Percentiles rank a stretch among this genome's conserved stretches.
Conservation (phyloP, 1,284 basidiomycete genomes). For the Trametes versicolor region DNA sequence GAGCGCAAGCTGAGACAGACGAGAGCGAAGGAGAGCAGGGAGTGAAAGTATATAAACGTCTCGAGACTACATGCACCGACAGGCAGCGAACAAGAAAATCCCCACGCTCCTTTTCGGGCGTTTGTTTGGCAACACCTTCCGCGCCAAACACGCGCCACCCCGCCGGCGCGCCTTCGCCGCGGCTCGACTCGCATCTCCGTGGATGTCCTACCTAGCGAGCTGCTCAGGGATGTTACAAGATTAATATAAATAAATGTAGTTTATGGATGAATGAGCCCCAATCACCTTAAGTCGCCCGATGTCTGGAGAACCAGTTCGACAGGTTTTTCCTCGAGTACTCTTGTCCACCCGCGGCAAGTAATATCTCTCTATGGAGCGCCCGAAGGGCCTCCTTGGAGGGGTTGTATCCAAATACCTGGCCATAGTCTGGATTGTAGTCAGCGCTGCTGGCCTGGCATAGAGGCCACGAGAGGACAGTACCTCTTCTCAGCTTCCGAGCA, state of each 20-base stretch:
- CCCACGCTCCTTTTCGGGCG: constrained; percentile 11
- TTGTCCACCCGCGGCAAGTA: background rate
- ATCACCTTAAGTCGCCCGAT: background rate
- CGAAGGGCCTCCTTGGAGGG: background rate
- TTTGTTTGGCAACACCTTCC: constrained; percentile 31
- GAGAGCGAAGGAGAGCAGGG: background rate
- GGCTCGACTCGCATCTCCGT: background rate
- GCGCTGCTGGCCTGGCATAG: background rate
- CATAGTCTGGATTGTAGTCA: background rate
- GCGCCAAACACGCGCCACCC: constrained; percentile 26
- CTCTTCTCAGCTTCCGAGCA: background rate
- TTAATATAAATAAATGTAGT: background rate
- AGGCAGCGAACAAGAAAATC: constrained; percentile 18
- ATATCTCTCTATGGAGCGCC: background rate
- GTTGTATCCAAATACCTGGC: background rate
- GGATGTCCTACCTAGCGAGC: background rate
- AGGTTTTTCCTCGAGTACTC: background rate
- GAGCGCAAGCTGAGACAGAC: background rate
- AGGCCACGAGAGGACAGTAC: background rate
- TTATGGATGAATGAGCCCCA: background rate
- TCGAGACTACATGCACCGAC: background rate
- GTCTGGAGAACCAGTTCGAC: background rate
- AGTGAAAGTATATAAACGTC: background rate
- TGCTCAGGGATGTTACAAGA: background rate
- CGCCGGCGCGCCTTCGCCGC: background rate